These are phyloP conservation scores for Penicillium arizonense DNA, from an alignment of 495 filamentous ascomycete species.

Conservation along the genomic window DNA sequence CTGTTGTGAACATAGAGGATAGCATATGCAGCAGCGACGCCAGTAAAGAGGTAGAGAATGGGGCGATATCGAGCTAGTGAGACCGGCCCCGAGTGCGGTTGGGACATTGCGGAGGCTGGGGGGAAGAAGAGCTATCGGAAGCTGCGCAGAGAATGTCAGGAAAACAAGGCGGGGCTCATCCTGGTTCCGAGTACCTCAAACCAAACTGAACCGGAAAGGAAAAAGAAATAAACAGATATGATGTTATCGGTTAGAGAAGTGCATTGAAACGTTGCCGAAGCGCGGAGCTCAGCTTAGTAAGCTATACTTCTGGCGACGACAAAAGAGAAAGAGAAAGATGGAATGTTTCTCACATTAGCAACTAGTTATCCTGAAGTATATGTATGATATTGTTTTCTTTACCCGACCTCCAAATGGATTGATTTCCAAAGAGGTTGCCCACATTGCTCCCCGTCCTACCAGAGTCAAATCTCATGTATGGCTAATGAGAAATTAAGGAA, in stretches of 20 bases:
- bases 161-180: slow-evolving; percentile 8
- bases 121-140: slow-evolving; percentile 17
- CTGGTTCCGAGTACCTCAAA: neutral
- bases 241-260: neutral
- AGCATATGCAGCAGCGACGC: slow-evolving; percentile 48
- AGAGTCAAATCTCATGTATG: too few species aligned
- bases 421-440: too few species aligned
- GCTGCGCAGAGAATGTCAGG: slow-evolving; percentile 20
- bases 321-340: too few species aligned
- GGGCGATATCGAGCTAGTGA: slow-evolving; percentile 49
- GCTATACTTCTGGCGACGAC: neutral
- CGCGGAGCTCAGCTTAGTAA: slow-evolving; percentile 1
- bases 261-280: neutral
- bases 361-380: too few species aligned
- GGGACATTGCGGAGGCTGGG: slow-evolving; percentile 36
- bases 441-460: too few species aligned
- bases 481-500: too few species aligned
- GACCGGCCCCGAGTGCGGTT: slow-evolving; percentile 31
- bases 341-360: too few species aligned
- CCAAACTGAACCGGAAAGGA: neutral
- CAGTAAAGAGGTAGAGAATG: slow-evolving; percentile 47
- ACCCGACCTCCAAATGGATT: too few species aligned
- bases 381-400: neutral
- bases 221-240: neutral
- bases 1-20: slow-evolving; percentile 46